These are phyloP conservation scores for Fraxinus baroniana DNA, from an alignment of 305 asterid species.

Conservation along the genomic window DNA sequence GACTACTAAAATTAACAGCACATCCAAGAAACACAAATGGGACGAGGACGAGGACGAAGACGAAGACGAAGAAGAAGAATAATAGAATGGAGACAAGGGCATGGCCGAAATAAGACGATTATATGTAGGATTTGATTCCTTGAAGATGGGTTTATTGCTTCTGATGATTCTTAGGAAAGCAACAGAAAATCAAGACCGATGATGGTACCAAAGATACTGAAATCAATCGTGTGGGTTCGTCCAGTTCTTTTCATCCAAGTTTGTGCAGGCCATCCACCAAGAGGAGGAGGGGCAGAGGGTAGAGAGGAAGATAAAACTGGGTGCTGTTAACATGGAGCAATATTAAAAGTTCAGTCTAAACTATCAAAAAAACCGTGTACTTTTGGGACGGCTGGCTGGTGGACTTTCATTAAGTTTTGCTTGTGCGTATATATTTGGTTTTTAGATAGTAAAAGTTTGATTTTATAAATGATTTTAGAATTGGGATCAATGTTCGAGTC, in stretches of 20 bases:
- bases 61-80: conserved; percentile 20
- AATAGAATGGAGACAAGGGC: conserved; percentile 38
- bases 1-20: conserved; percentile 23
- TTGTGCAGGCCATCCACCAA: conserved; percentile 45
- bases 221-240: conserved; percentile 49
- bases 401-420: conserved; percentile 47
- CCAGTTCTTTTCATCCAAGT: conserved; percentile 33
- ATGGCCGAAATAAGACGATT: conserved; percentile 44
- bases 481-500: not conserved
- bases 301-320: conserved; percentile 38
- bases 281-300: conserved; percentile 14
- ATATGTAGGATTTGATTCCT: conserved; percentile 25
- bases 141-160: conserved; percentile 31
- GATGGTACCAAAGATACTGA: conserved; percentile 39
- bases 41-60: not conserved
- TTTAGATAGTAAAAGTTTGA: not conserved
- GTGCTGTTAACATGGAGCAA: conserved; percentile 80
- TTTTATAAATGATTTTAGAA: not conserved
- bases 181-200: conserved; percentile 35
- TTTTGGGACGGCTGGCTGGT: conserved; percentile 66
- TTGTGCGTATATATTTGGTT: not conserved
- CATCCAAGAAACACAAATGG: conserved; percentile 23
- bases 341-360: conserved; percentile 53
- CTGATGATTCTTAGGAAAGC: conserved; percentile 37
- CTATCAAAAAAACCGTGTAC: conserved; percentile 63